phyloP scores from a whole-genome alignment of 768 basidiomycete genomes.

The Tylopilus vinaceipallidus region DNA sequence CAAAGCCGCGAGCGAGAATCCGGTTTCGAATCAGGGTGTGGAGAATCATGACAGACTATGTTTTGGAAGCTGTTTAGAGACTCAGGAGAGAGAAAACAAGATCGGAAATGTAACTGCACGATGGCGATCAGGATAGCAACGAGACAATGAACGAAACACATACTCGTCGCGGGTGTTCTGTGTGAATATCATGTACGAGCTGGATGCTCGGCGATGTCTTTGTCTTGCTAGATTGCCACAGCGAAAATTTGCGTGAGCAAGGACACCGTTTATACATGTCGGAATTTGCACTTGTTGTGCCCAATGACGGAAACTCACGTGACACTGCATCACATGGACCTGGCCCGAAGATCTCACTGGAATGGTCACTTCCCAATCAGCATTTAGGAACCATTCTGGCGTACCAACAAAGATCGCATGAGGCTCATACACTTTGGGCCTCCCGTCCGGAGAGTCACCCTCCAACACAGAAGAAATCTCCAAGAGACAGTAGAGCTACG shows the following conservation, averaged over 20 bases:
- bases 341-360: too few relatives aligned
- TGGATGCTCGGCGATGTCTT: conserved; percentile 16
- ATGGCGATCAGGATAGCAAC: conserved; percentile 21
- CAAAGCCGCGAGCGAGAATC: conserved; percentile 57
- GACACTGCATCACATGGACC: not conserved
- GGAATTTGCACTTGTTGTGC: conserved; percentile 21
- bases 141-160: conserved; percentile 22
- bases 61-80: conserved; percentile 24
- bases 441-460: too few relatives aligned
- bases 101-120: conserved; percentile 80
- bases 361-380: too few relatives aligned
- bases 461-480: too few relatives aligned
- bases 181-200: conserved; percentile 76
- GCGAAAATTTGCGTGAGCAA: not conserved
- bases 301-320: not conserved
- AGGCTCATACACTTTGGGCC: too few relatives aligned
- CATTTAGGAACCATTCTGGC: too few relatives aligned
- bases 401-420: too few relatives aligned
- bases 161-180: conserved; percentile 90
- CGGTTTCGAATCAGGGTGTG: conserved; percentile 51
- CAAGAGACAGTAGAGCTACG: too few relatives aligned
- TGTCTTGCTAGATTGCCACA: not conserved
- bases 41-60: conserved; percentile 49
- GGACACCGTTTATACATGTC: conserved; percentile 10
- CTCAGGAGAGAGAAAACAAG: conserved; percentile 78